phyloP scores from a whole-genome alignment of 306 rosid genomes.

The Vachellia collinsii region DNA sequence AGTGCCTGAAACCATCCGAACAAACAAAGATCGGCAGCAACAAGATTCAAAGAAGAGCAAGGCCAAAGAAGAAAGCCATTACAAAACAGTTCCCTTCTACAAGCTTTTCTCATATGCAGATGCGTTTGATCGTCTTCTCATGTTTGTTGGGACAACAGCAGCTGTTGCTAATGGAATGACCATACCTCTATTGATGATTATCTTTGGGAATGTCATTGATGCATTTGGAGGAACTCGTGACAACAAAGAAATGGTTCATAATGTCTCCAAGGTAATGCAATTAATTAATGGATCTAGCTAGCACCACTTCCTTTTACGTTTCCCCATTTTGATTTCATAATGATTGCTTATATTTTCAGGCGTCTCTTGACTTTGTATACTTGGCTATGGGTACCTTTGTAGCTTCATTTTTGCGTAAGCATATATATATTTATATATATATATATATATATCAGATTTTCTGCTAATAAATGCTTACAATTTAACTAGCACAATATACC shows the following conservation, averaged over 20 bases:
- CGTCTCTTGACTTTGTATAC: conserved; percentile 11
- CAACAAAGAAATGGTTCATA: conserved; percentile 32
- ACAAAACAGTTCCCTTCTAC: conserved; percentile 53
- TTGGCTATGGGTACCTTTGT: conserved; percentile 23
- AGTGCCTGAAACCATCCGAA: background rate
- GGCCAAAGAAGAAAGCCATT: conserved; percentile 25
- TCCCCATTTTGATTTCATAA: background rate
- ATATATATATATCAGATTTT: too few species aligned
- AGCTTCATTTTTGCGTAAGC: conserved; percentile 20
- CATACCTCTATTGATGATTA: conserved; percentile 50
- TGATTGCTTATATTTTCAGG: background rate
- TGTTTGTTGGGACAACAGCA: conserved; percentile 57
- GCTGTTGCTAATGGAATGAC: conserved; percentile 61
- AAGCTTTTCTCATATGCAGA: conserved; percentile 73
- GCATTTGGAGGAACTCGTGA: conserved; percentile 51
- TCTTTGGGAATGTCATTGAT: conserved; percentile 55
- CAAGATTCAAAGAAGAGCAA: conserved; percentile 35
- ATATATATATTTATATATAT: too few species aligned
- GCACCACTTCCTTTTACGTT: conserved; percentile 1
- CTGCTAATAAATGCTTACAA: background rate
- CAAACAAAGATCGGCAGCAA: background rate
- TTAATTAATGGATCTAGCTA: background rate
- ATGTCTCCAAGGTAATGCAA: conserved; percentile 59
- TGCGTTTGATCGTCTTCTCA: conserved; percentile 48
- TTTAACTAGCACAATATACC: background rate